Conservation (phyloP, 1,284 basidiomycete genomes). For the Cryptococcus sp. region DNA sequence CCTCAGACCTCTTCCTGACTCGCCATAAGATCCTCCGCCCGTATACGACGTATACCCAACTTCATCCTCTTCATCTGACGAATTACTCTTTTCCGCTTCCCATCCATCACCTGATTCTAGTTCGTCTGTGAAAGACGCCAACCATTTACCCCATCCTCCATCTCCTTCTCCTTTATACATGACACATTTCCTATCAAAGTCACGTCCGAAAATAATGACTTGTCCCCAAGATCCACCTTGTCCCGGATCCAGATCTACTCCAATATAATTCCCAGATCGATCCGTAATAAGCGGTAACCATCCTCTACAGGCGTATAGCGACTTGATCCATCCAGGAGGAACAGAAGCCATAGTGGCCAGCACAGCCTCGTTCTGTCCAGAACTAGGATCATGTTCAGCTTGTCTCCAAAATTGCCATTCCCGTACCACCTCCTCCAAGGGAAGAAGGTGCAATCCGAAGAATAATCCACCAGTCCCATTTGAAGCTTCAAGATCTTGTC, state of each 20-base stretch:
- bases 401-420: slow-evolving; percentile 93
- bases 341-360: slow-evolving; percentile 79
- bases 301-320: slow-evolving; percentile 84
- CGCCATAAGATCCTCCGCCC: slow-evolving; percentile 66
- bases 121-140: slow-evolving; percentile 89
- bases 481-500: slow-evolving; percentile 82
- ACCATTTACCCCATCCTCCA: slow-evolving; percentile 91
- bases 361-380: slow-evolving; percentile 65
- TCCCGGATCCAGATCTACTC: slow-evolving; percentile 86
- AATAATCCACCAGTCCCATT: slow-evolving; percentile 65
- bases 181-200: slow-evolving; percentile 97
- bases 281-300: slow-evolving; percentile 96
- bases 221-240: slow-evolving; percentile 74
- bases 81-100: slow-evolving; percentile 60
- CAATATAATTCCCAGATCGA: slow-evolving; percentile 93
- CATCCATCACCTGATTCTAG: slow-evolving; percentile 82
- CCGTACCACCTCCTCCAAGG: slow-evolving; percentile 81
- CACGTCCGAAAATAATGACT: slow-evolving; percentile 94
- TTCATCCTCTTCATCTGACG: slow-evolving; percentile 58
- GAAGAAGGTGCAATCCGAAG: slow-evolving; percentile 76
- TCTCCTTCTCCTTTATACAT: slow-evolving; percentile 85
- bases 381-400: slow-evolving; percentile 73
- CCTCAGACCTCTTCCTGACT: slow-evolving; percentile 59
- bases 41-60: slow-evolving; percentile 83
- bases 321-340: slow-evolving; percentile 85